These are phyloP conservation scores for Eucommia ulmoides DNA, from an alignment of 257 asterid genomes.

Conservation along the genomic window DNA sequence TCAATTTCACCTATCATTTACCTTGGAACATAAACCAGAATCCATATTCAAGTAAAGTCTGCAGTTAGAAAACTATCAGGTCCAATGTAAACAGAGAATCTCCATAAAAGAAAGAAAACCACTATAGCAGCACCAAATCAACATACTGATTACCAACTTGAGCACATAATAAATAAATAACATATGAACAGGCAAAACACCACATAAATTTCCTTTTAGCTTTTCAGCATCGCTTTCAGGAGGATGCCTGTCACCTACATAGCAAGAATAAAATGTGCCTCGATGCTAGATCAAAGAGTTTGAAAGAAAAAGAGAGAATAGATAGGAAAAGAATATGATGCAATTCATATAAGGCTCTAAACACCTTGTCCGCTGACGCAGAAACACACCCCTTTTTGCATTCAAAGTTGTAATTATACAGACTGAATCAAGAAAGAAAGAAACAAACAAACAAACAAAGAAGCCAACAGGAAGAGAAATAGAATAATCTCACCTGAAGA, in stretches of 20 bases:
- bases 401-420: neutral
- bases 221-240: neutral
- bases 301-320: neutral
- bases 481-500: slow-evolving; percentile 52
- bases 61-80: no score
- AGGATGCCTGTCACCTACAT: neutral
- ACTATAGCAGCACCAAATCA: slow-evolving; percentile 53
- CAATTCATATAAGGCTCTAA: neutral
- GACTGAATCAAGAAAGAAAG: neutral
- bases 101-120: slow-evolving; percentile 43
- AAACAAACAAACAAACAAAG: neutral
- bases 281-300: neutral
- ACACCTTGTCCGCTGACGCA: neutral
- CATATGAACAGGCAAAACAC: slow-evolving; percentile 7
- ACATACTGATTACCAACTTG: slow-evolving; percentile 33
- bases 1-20: no score
- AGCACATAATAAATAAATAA: slow-evolving; percentile 9
- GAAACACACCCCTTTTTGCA: no score
- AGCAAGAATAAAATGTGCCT: neutral
- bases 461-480: neutral
- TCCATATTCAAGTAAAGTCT: no score
- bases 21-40: no score
- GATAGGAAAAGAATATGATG: neutral
- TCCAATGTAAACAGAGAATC: slow-evolving; percentile 41
- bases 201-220: neutral